These are phyloP conservation scores for Tremella fuciformis DNA, from an alignment of 768 basidiomycete genomes.

Conservation along the genomic window DNA sequence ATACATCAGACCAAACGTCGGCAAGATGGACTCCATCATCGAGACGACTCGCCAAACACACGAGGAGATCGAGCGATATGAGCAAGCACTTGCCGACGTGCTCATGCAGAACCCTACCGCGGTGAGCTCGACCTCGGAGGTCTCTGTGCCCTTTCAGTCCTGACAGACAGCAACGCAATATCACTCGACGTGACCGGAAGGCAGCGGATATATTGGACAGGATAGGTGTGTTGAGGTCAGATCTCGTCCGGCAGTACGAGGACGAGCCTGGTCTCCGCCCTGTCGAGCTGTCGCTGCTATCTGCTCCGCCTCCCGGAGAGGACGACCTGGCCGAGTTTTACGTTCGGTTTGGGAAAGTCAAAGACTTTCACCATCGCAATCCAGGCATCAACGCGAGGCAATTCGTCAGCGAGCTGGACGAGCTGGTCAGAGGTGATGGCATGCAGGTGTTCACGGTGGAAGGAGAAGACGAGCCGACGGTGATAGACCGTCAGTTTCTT, in stretches of 20 bases:
- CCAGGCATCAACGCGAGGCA: slow-evolving; percentile 69
- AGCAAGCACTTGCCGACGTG: slow-evolving; percentile 78
- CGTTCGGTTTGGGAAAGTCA: slow-evolving; percentile 88
- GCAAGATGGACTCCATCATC: slow-evolving; percentile 81
- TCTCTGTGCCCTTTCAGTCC: background rate
- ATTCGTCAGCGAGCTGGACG: slow-evolving; percentile 82
- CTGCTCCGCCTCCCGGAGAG: slow-evolving; percentile 44
- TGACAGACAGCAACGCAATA: slow-evolving; percentile 38
- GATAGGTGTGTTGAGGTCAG: slow-evolving; percentile 65
- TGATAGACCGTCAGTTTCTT: slow-evolving; percentile 66
- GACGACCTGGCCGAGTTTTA: slow-evolving; percentile 88
- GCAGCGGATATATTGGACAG: slow-evolving; percentile 84
- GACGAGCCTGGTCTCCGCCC: slow-evolving; percentile 62
- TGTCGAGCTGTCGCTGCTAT: slow-evolving; percentile 40
- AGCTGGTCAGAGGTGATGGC: slow-evolving; percentile 54
- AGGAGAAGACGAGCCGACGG: slow-evolving; percentile 64
- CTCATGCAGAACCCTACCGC: slow-evolving; percentile 59
- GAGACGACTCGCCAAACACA: slow-evolving; percentile 94
- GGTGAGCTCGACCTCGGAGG: slow-evolving; percentile 36
- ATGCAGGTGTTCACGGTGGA: slow-evolving; percentile 66
- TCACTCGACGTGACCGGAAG: slow-evolving; percentile 69
- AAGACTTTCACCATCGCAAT: slow-evolving; percentile 94
- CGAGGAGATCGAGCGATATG: slow-evolving; percentile 90
- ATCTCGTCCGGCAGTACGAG: slow-evolving; percentile 70
- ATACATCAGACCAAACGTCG: slow-evolving; percentile 4